phyloP scores from a whole-genome alignment of 495 filamentous ascomycete species.

The Podospora bellae-mahoneyi region DNA sequence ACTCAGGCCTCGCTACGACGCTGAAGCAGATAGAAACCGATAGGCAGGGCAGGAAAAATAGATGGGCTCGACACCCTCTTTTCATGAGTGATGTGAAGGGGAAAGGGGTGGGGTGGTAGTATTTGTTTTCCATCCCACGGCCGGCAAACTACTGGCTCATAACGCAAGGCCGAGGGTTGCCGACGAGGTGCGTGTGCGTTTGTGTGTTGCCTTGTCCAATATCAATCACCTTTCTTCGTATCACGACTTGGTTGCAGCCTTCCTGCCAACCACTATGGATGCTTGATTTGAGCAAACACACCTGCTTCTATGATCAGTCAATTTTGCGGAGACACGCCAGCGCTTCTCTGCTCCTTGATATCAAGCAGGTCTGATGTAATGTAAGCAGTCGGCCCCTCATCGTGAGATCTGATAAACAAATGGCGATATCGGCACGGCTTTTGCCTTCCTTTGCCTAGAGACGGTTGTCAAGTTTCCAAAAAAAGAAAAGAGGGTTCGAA shows the following conservation, averaged over 20 bases:
- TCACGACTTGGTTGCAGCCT: neutral
- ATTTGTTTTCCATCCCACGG: neutral
- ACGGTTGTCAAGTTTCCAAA: neutral
- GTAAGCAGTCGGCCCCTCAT: neutral
- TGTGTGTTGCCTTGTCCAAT: neutral
- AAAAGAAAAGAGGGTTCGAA: constrained; percentile 1
- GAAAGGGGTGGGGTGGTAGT: neutral
- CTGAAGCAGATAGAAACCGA: neutral
- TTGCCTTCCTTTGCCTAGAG: neutral
- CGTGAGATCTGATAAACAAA: neutral
- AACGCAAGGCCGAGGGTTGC: neutral
- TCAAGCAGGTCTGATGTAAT: neutral
- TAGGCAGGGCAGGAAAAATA: neutral
- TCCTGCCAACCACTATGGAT: neutral
- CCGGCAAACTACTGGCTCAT: neutral
- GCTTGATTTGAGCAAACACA: neutral
- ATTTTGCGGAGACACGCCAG: neutral
- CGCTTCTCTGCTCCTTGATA: neutral
- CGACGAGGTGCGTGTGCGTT: neutral
- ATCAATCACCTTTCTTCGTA: neutral
- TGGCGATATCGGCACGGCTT: neutral
- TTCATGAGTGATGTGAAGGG: neutral
- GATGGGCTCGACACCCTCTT: constrained; percentile 1
- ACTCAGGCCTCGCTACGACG: neutral
- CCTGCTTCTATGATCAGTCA: neutral